phyloP scores from a whole-genome alignment of 441 rosid species.

The Daphne laureola region DNA sequence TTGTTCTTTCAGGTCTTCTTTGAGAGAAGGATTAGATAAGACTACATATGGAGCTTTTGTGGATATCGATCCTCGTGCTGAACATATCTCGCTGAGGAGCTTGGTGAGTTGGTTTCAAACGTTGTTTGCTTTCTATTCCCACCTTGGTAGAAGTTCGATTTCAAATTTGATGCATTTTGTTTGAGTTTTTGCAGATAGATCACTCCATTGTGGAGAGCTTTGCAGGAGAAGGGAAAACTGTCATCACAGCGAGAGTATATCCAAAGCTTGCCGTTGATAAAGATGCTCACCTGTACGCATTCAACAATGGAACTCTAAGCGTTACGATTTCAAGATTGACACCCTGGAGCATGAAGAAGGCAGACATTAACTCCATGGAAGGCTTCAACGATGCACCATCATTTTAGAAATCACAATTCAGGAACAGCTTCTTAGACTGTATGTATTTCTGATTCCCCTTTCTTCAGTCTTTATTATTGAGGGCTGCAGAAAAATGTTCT shows the following conservation, averaged over 20 bases:
- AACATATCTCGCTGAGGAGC: slow-evolving; percentile 56
- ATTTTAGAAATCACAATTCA: not conserved
- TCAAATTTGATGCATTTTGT: not conserved
- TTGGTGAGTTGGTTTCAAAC: slow-evolving; percentile 33
- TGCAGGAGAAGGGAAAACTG: slow-evolving; percentile 38
- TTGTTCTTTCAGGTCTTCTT: slow-evolving; percentile 39
- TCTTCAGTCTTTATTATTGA: too few relatives aligned
- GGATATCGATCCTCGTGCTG: slow-evolving; percentile 39
- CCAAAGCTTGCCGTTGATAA: slow-evolving; percentile 39
- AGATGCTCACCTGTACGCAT: slow-evolving; percentile 28
- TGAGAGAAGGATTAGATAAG: slow-evolving; percentile 31
- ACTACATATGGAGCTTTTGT: slow-evolving; percentile 50
- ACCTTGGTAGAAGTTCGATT: slow-evolving; percentile 26
- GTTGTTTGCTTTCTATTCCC: slow-evolving; percentile 21
- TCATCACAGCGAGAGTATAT: slow-evolving; percentile 54
- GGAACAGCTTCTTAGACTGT: not conserved
- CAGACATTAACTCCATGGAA: slow-evolving; percentile 14
- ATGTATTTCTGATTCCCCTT: too few relatives aligned
- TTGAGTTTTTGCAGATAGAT: slow-evolving; percentile 39
- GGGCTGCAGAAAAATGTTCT: too few relatives aligned
- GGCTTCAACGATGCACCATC: not conserved
- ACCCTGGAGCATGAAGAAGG: slow-evolving; percentile 56
- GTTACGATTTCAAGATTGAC: slow-evolving; percentile 25
- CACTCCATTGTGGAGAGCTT: slow-evolving; percentile 53
- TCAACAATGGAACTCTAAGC: slow-evolving; percentile 32